A percentile compares a stretch with the other conserved stretches of the same genome.
These are phyloP conservation scores for Athelia psychrophila DNA, from an alignment of 1,284 basidiomycete species.

Conservation along the genomic window DNA sequence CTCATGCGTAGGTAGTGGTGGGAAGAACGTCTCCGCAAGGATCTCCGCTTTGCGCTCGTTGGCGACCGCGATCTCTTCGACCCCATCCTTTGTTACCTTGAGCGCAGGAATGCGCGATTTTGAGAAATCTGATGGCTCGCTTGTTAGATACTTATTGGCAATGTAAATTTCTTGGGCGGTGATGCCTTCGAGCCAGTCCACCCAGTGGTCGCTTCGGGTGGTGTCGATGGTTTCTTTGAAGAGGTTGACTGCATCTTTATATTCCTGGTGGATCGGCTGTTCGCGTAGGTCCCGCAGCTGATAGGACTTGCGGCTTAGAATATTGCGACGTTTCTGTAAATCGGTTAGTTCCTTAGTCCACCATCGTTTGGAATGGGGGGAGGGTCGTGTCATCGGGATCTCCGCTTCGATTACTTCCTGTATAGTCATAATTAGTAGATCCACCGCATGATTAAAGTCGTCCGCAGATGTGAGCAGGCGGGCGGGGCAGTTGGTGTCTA, in stretches of 20 bases:
- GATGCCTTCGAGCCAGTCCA: not conserved
- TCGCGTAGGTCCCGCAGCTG: not conserved
- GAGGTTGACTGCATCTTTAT: not conserved
- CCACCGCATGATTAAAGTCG: not conserved
- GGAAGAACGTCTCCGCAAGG: not conserved
- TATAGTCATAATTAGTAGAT: not conserved
- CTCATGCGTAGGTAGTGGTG: not conserved
- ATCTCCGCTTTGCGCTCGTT: not conserved
- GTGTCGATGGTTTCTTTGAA: not conserved
- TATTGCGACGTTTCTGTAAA: not conserved
- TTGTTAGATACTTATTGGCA: not conserved
- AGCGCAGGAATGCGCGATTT: not conserved
- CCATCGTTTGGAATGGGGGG: slow-evolving; percentile 6
- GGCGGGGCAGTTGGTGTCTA: not conserved
- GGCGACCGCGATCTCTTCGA: not conserved
- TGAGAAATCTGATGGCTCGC: not conserved
- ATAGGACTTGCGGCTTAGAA: not conserved
- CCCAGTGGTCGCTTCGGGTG: not conserved
- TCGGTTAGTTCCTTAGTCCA: slow-evolving; percentile 8
- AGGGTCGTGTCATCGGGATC: slow-evolving; percentile 6
- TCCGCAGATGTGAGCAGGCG: not conserved
- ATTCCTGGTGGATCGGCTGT: not conserved
- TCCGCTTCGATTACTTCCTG: not conserved
- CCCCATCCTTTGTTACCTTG: not conserved
- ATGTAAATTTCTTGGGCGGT: not conserved